phyloP scores from a whole-genome alignment of 1,284 basidiomycete species.

The Apiotrichum veenhuisii region DNA sequence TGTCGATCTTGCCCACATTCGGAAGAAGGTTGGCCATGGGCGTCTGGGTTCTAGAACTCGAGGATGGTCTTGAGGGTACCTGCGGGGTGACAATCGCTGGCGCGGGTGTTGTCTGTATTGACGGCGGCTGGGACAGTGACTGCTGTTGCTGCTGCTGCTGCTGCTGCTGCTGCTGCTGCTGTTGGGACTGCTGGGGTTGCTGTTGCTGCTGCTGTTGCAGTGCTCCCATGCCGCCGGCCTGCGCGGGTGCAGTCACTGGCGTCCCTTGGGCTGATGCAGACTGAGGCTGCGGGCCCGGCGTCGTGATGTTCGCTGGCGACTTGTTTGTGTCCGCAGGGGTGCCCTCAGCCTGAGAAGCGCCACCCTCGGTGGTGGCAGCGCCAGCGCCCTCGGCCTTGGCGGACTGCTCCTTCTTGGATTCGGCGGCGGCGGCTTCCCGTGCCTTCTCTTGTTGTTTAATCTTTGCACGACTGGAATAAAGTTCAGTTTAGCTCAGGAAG shows the following conservation, averaged over 20 bases:
- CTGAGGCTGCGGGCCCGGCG: background rate
- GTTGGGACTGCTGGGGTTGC: background rate
- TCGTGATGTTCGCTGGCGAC: background rate
- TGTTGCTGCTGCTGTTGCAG: background rate
- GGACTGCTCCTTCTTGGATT: slow-evolving; percentile 12
- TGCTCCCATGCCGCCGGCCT: background rate
- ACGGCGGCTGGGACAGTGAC: background rate
- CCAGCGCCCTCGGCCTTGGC: background rate
- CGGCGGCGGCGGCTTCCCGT: slow-evolving; percentile 28
- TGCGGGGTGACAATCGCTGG: background rate
- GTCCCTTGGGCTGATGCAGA: background rate
- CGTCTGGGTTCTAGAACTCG: background rate
- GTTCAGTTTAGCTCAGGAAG: background rate
- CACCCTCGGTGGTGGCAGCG: no score
- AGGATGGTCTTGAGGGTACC: slow-evolving; percentile 4
- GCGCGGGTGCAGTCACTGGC: background rate
- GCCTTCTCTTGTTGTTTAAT: slow-evolving; percentile 60
- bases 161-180: background rate
- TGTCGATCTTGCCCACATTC: slow-evolving; percentile 18
- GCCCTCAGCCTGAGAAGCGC: background rate
- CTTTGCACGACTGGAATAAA: slow-evolving; percentile 64
- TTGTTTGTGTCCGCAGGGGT: background rate
- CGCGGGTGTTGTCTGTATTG: slow-evolving; percentile 1
- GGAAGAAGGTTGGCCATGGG: slow-evolving; percentile 11
- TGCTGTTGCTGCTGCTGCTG: background rate